These are phyloP conservation scores for Thalassiosira hispida DNA, from an alignment of 352 stramenopile species.

Conservation along the genomic window DNA sequence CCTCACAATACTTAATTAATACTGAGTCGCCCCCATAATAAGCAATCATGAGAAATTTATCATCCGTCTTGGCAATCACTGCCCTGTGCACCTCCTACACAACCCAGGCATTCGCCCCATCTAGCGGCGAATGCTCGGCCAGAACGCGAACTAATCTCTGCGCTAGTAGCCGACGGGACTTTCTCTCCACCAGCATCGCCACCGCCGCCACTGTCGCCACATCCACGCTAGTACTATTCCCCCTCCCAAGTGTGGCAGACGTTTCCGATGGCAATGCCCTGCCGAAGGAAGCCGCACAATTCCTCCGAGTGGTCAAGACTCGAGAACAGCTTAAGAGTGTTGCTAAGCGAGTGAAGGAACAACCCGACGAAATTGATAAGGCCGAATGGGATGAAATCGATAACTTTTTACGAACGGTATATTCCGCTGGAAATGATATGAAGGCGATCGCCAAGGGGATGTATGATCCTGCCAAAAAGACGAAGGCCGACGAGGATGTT, in stretches of 20 bases:
- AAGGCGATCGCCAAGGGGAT: conserved; percentile 64
- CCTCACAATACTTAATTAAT: too few relatives aligned
- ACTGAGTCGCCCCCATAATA: too few relatives aligned
- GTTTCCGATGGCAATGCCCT: conserved; percentile 65
- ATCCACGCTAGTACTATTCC: conserved; percentile 1
- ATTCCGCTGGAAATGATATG: conserved; percentile 73
- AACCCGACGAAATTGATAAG: conserved; percentile 63
- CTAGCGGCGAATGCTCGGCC: conserved; percentile 3
- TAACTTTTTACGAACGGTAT: conserved; percentile 67
- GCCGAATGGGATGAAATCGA: conserved; percentile 78
- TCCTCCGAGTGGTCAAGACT: conserved; percentile 66
- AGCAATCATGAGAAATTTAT: conserved; percentile 22
- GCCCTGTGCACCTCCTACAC: conserved; percentile 14
- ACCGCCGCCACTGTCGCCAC: conserved; percentile 16
- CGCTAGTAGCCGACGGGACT: conserved; percentile 33
- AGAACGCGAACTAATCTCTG: conserved; percentile 11
- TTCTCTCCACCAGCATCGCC: conserved; percentile 28
- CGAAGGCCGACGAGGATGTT: conserved; percentile 59
- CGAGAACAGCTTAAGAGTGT: conserved; percentile 57
- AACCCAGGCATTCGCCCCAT: conserved; percentile 22
- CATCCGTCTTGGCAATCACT: conserved; percentile 17
- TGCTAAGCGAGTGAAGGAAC: conserved; percentile 54
- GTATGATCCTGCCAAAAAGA: conserved; percentile 59
- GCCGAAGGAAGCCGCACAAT: conserved; percentile 70
- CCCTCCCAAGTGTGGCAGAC: conserved; percentile 49